These are phyloP conservation scores for Phoma sp. DNA, from an alignment of 2,329 filamentous ascomycete genomes.

Conservation along the genomic window DNA sequence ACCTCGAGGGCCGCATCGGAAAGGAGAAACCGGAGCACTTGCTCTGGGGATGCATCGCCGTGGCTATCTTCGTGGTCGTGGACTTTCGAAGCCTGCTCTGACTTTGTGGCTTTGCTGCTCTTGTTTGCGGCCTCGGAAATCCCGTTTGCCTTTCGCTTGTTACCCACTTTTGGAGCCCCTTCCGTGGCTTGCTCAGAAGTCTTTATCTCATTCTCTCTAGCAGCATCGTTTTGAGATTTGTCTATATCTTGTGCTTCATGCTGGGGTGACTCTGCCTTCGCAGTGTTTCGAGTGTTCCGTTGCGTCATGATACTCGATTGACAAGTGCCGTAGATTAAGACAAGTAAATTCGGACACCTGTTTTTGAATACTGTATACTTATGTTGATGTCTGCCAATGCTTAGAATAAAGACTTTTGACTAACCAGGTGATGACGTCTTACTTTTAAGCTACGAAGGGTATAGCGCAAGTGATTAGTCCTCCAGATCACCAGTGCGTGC, in stretches of 20 bases:
- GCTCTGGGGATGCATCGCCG: conserved; percentile 15
- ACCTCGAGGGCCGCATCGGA: conserved; percentile 30
- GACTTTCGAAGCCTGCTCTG: not conserved
- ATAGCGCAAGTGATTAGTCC: not conserved
- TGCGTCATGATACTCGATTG: no score
- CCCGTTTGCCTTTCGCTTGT: not conserved
- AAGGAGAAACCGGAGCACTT: conserved; percentile 44
- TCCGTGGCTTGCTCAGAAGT: not conserved
- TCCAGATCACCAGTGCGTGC: not conserved
- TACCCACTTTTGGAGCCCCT: not conserved
- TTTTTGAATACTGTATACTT: no score
- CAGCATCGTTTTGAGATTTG: not conserved
- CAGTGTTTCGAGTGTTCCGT: no score
- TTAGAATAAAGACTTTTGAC: no score
- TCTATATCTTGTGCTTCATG: not conserved
- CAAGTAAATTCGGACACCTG: no score
- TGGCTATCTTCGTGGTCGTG: not conserved
- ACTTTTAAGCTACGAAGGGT: no score
- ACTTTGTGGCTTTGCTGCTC: not conserved
- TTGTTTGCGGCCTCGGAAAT: not conserved
- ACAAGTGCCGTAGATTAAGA: no score
- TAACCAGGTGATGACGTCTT: no score
- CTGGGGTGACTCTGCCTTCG: no score
- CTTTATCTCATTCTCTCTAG: not conserved
- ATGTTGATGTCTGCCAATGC: no score